phyloP scores from a whole-genome alignment of 2,329 filamentous ascomycete genomes.

The Amesomyces nigricolor region DNA sequence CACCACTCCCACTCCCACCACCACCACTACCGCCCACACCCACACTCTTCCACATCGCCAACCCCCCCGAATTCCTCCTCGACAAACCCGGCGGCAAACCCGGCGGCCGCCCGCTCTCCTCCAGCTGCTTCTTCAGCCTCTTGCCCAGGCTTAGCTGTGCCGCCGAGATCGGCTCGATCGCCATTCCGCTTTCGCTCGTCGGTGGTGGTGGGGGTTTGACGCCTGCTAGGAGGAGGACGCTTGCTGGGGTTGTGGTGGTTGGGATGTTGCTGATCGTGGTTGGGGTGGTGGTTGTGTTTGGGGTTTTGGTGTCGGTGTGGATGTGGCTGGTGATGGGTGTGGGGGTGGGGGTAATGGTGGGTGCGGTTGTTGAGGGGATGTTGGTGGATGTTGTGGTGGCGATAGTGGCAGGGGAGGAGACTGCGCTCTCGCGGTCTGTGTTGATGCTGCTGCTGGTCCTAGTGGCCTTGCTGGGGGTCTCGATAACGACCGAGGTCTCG shows the following conservation, averaged over 20 bases:
- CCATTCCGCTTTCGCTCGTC: conserved; percentile 24
- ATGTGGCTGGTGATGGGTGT: too few species aligned
- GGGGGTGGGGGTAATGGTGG: too few species aligned
- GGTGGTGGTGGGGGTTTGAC: neutral
- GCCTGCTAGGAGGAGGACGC: neutral
- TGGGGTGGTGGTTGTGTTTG: neutral
- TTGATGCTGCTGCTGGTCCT: neutral
- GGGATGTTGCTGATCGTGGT: neutral
- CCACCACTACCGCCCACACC: neutral
- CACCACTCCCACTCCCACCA: neutral
- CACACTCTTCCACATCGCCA: conserved; percentile 22
- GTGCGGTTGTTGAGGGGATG: too few species aligned
- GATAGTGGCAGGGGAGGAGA: too few species aligned
- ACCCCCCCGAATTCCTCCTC: conserved; percentile 30
- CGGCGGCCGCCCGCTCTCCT: conserved; percentile 42
- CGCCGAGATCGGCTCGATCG: conserved; percentile 34
- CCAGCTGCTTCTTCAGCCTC: conserved; percentile 45
- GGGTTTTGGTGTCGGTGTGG: neutral
- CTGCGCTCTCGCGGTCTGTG: neutral
- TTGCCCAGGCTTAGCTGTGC: conserved; percentile 47
- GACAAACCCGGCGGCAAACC: conserved; percentile 21
- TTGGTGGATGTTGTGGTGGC: too few species aligned
- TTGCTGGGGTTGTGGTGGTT: conserved; percentile 13
- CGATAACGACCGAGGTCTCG: too few species aligned
- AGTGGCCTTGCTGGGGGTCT: neutral